A percentile compares a stretch with the other conserved stretches of the same genome.
phyloP scores from a whole-genome alignment of 176 grass and related monocot genomes.

The Rhynchospora pubera region DNA sequence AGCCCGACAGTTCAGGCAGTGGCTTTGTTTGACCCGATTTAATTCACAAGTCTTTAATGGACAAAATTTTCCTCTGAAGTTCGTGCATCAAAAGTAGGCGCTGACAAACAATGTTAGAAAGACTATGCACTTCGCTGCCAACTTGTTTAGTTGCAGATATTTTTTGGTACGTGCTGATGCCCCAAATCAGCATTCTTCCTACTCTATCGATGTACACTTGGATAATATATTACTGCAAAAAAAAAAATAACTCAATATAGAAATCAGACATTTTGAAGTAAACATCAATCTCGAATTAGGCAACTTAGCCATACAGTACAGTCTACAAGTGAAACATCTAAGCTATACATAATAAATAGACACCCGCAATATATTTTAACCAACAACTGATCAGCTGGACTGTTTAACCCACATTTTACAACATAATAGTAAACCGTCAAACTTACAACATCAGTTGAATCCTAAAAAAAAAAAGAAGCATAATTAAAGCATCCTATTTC shows the following conservation, averaged over 20 bases:
- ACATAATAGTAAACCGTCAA: conserved; percentile 16
- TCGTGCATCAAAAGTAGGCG: background rate
- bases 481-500: conserved; percentile 19
- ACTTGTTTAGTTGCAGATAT: background rate
- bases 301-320: background rate
- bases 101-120: background rate
- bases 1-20: background rate
- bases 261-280: conserved; percentile 15
- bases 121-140: background rate
- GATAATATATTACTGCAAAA: background rate
- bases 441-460: conserved; percentile 21
- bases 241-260: background rate
- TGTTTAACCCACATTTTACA: background rate
- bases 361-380: conserved; percentile 3
- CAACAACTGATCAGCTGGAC: conserved; percentile 3
- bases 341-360: conserved; percentile 27
- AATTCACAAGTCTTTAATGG: background rate
- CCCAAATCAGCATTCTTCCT: background rate
- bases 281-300: background rate
- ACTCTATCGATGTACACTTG: background rate
- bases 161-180: background rate
- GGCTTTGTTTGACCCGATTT: background rate
- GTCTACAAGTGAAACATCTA: conserved; percentile 14
- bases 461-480: background rate
- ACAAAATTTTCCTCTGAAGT: background rate